Percentiles rank a stretch among this genome's conserved stretches.
Conservation (phyloP, 192 early-diverging fungal species). For the Umbelopsis vinacea region DNA sequence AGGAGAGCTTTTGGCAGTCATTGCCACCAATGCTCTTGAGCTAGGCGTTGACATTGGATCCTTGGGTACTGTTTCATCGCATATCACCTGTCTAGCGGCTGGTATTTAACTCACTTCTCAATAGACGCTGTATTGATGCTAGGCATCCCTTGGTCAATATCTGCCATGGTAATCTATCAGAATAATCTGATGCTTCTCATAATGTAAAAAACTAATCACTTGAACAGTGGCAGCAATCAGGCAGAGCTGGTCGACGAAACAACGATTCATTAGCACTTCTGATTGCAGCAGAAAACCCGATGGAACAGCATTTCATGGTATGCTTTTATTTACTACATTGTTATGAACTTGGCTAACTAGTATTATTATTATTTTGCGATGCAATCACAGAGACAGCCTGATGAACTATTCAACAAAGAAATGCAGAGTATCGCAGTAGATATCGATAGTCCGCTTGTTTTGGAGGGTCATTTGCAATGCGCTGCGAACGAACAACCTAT, state of each 20-base stretch:
- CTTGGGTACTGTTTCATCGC: constrained; percentile 33
- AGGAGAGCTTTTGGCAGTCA: constrained; percentile 64
- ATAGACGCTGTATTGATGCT: constrained; percentile 76
- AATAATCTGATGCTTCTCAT: not conserved
- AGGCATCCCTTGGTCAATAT: constrained; percentile 66
- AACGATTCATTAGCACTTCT: constrained; percentile 65
- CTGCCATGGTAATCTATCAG: constrained; percentile 34
- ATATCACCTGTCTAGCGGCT: constrained; percentile 1
- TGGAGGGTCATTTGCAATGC: constrained; percentile 71
- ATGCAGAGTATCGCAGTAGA: constrained; percentile 44
- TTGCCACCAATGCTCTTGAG: constrained; percentile 83
- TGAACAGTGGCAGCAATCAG: constrained; percentile 74
- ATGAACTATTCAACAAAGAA: constrained; percentile 52
- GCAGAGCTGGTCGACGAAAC: constrained; percentile 71
- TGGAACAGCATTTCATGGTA: constrained; percentile 61
- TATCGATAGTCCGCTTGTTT: constrained; percentile 35
- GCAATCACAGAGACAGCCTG: not conserved
- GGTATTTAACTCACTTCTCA: not conserved
- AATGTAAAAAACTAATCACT: constrained; percentile 2
- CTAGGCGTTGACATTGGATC: constrained; percentile 83
- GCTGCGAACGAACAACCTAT: constrained; percentile 67
- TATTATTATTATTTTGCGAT: not conserved
- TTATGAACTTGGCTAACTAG: not conserved
- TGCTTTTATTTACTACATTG: not conserved
- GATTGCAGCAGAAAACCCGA: constrained; percentile 51